Conservation (phyloP, 495 filamentous ascomycete genomes). For the Penicillium goetzii region DNA sequence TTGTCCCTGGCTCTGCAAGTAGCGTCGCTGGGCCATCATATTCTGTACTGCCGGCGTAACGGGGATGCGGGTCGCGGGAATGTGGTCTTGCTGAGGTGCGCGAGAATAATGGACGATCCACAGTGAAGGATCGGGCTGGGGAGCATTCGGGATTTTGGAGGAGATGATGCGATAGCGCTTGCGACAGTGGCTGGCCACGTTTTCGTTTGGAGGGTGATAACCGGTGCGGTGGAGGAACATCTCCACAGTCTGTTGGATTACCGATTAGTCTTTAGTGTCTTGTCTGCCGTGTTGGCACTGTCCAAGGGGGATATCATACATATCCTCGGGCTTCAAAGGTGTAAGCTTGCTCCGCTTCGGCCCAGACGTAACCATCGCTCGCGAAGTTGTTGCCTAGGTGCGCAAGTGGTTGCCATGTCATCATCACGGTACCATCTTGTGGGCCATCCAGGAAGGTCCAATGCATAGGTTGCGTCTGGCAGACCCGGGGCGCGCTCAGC, state of each 20-base stretch:
- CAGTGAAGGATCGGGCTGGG: conserved; percentile 74
- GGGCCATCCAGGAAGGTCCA: conserved; percentile 91
- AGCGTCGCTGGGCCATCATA: conserved; percentile 64
- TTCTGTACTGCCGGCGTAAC: conserved; percentile 59
- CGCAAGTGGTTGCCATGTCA: conserved; percentile 82
- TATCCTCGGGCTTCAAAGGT: conserved; percentile 74
- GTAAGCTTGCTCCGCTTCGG: conserved; percentile 72
- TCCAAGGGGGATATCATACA: conserved; percentile 53
- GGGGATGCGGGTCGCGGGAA: conserved; percentile 67
- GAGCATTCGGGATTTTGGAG: conserved; percentile 60
- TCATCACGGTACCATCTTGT: conserved; percentile 74
- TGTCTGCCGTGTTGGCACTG: background rate
- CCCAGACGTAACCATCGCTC: conserved; percentile 92
- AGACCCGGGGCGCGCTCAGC: conserved; percentile 74
- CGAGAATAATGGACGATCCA: conserved; percentile 94
- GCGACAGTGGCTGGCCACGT: conserved; percentile 70
- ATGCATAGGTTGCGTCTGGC: conserved; percentile 74
- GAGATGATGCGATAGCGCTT: conserved; percentile 81
- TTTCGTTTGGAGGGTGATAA: conserved; percentile 69
- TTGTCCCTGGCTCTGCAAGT: conserved; percentile 76
- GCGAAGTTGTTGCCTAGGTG: conserved; percentile 71
- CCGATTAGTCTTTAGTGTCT: conserved; percentile 2
- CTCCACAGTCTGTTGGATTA: conserved; percentile 63
- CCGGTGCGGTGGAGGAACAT: conserved; percentile 80
- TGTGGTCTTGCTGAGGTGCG: conserved; percentile 69